A percentile compares a stretch with the other conserved stretches of the same genome.
Evolutionary conservation across 2,329 filamentous ascomycete species (phyloP).

Genomic region (Trichothecium sympodiale): DNA sequence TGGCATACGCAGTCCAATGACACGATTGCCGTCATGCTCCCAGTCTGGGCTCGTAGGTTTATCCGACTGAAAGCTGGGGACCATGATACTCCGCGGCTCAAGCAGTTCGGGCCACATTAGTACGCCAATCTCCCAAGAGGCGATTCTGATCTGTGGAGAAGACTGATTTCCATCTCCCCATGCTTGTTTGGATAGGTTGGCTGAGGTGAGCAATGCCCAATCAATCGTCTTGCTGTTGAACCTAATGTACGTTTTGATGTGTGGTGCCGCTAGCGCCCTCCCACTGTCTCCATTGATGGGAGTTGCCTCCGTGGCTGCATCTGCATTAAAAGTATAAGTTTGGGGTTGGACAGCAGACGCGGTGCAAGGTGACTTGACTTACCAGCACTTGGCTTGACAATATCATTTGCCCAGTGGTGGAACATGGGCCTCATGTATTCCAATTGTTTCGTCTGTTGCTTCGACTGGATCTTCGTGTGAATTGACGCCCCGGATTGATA

Average conservation of each 20-base stretch:
- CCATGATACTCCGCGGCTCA: constrained; percentile 44
- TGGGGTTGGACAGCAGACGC: too few relatives aligned
- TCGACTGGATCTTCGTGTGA: constrained; percentile 64
- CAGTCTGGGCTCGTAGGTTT: constrained; percentile 22
- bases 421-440: constrained; percentile 59
- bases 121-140: constrained; percentile 77
- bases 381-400: constrained; percentile 19
- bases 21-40: constrained; percentile 8
- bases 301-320: neutral
- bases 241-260: constrained; percentile 82
- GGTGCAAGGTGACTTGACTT: constrained; percentile 5
- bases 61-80: constrained; percentile 57
- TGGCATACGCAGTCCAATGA: constrained; percentile 68
- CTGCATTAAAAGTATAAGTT: constrained; percentile 1
- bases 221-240: constrained; percentile 51
- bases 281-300: constrained; percentile 34
- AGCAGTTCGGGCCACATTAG: constrained; percentile 65
- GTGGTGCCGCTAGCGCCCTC: constrained; percentile 62
- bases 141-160: constrained; percentile 48
- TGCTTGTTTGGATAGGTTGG: constrained; percentile 82
- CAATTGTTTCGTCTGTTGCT: constrained; percentile 63
- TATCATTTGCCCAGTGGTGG: constrained; percentile 65
- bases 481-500: constrained; percentile 71
- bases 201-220: constrained; percentile 82
- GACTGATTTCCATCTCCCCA: constrained; percentile 55